Evolutionary conservation across 306 rosid species (phyloP).

Genomic region (Ziziphus jujuba): DNA sequence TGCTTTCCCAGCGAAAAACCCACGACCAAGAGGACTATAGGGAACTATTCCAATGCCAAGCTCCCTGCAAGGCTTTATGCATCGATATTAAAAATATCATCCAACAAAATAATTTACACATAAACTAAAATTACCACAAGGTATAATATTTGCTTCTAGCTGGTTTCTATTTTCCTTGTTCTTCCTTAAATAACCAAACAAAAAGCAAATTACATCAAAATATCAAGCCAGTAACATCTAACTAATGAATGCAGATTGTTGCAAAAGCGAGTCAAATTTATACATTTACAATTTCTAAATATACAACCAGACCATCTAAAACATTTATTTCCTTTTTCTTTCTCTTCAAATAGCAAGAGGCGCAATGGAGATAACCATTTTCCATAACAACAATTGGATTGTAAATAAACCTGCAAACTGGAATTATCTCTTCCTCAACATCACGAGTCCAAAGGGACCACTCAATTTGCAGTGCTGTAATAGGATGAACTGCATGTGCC

Average conservation of each 20-base stretch:
- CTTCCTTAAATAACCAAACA: background rate
- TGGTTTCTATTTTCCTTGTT: no score
- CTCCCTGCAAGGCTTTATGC: background rate
- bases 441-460: conserved; percentile 65
- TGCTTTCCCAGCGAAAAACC: background rate
- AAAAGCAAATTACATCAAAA: background rate
- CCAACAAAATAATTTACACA: background rate
- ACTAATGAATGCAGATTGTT: no score
- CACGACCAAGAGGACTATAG: conserved; percentile 5
- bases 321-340: no score
- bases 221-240: no score
- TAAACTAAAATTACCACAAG: no score
- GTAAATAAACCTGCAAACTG: conserved; percentile 51
- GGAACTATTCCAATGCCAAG: background rate
- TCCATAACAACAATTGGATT: background rate
- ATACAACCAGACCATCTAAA: no score
- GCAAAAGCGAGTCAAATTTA: no score
- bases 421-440: conserved; percentile 59
- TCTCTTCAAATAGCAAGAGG: no score
- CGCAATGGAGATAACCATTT: background rate
- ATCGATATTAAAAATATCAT: background rate
- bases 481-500: conserved; percentile 77
- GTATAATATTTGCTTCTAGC: no score
- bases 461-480: conserved; percentile 36
- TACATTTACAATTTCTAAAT: no score